Conservation (phyloP, 2,329 filamentous ascomycete species). For the Colletotrichum sp. region DNA sequence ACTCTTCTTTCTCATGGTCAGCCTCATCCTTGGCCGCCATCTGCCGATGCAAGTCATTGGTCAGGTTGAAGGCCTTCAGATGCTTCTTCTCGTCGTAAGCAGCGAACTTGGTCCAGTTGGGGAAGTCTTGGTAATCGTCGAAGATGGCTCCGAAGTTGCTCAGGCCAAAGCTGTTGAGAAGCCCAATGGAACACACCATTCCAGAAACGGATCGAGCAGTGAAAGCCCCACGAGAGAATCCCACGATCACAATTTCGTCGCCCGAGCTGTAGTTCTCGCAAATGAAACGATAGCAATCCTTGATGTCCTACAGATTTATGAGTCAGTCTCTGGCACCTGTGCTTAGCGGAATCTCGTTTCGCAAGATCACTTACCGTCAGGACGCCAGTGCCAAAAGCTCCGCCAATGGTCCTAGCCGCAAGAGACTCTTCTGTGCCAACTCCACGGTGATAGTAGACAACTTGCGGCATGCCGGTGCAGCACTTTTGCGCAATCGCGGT, state of each 20-base stretch:
- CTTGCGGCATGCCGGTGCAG: conserved; percentile 33
- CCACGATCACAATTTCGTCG: conserved; percentile 38
- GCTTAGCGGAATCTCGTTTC: background rate
- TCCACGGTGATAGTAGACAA: conserved; percentile 42
- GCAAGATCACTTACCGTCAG: background rate
- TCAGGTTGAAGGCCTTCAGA: background rate
- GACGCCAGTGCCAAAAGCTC: conserved; percentile 28
- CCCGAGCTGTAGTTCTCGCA: conserved; percentile 37
- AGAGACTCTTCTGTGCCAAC: conserved; percentile 31
- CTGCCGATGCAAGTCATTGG: background rate
- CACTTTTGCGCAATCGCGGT: conserved; percentile 32
- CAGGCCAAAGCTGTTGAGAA: conserved; percentile 17
- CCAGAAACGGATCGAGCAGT: conserved; percentile 37
- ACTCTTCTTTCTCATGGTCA: background rate
- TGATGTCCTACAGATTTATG: conserved; percentile 25
- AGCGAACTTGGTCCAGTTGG: background rate
- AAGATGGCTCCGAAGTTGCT: conserved; percentile 11
- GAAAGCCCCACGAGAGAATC: conserved; percentile 41
- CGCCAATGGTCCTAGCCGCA: conserved; percentile 24
- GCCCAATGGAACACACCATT: conserved; percentile 23
- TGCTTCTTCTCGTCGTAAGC: background rate
- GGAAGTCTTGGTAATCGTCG: conserved; percentile 19
- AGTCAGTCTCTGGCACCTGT: background rate
- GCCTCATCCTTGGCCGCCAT: background rate
- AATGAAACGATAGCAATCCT: conserved; percentile 40